Evolutionary conservation across 2,329 filamentous ascomycete genomes (phyloP), one percentile per base, ranked within the genome.

Genomic region (Aspergillus niger): DNA sequence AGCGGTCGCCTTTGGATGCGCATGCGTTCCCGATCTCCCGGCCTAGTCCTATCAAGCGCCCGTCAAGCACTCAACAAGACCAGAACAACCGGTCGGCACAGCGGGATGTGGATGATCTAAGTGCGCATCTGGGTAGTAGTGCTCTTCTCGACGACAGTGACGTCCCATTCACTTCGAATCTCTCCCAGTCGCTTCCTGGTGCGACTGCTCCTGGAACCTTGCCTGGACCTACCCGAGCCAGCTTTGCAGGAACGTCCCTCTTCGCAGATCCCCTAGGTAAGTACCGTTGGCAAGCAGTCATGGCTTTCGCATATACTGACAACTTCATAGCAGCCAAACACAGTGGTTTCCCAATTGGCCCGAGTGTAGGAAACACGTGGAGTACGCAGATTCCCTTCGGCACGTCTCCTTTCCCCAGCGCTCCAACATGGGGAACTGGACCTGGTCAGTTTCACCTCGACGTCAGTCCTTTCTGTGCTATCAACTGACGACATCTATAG

Each of bases 1-100:
- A 85, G 54, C 81, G 82, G 64, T 80, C 82, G 20, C 79, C 76
- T 11, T 86, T 89, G 63, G 90, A 93, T 8, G 80, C 81, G 15
- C 78, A 82, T 26, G 76, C 81, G 36, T 89, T 92, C 64, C 91
- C 91, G 1, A 94, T 96, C 62, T 85, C 89, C 49, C 86, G 92
- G 57, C 94, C 93, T 26, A 86, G 91, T 24, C 94, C 94, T 0
- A 97, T 98, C 64, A 91, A 94, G 63, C 86, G 92, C 36, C 94
- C 95, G 0, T 88, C 89, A 15, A 97, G 92, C 73, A 86, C 83
- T 8, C 84, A 85, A 30, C 80, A 80, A 57, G 83, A 83, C 44
- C 77, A 73, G 57, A 73, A 77, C 30, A 77, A 80, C 20, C 71
- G 74, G 60, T 74, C 72, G 44, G 72, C 74, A 1, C 81, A 83